These are phyloP conservation scores for Neofusicoccum umdonicola DNA, from an alignment of 2,329 filamentous ascomycete genomes.

Conservation along the genomic window DNA sequence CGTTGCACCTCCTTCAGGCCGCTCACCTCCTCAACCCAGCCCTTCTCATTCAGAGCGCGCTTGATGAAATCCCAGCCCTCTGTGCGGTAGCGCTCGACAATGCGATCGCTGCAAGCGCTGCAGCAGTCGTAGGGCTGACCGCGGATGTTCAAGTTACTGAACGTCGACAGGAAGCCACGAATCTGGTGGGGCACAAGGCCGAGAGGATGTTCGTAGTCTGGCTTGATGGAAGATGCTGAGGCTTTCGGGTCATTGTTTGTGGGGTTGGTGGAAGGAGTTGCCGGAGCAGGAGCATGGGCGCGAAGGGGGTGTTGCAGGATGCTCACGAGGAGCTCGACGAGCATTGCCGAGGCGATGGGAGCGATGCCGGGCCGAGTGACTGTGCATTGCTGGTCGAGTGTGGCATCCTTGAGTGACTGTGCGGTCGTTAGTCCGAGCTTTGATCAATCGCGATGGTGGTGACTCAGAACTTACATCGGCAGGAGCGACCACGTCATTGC, in stretches of 20 bases:
- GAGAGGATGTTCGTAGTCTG: conserved; percentile 57
- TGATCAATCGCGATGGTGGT: neutral
- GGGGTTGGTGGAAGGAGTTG: conserved; percentile 15
- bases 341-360: conserved; percentile 82
- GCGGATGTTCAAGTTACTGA: conserved; percentile 70
- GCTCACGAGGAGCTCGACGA: conserved; percentile 87
- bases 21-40: conserved; percentile 75
- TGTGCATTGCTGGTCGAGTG: conserved; percentile 95
- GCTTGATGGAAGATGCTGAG: conserved; percentile 22
- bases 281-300: conserved; percentile 35
- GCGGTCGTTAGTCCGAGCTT: neutral
- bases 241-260: conserved; percentile 2
- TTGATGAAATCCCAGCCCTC: conserved; percentile 77
- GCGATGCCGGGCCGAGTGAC: conserved; percentile 92
- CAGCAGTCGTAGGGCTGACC: conserved; percentile 77
- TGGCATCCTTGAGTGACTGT: conserved; percentile 89
- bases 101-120: conserved; percentile 71
- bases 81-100: conserved; percentile 64
- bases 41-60: conserved; percentile 68
- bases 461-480: conserved; percentile 67
- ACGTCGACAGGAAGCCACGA: conserved; percentile 72
- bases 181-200: conserved; percentile 76
- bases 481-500: conserved; percentile 94
- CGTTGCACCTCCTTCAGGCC: conserved; percentile 67
- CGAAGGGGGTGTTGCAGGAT: conserved; percentile 67